A percentile compares a stretch with the other conserved stretches of the same genome.
phyloP scores from a whole-genome alignment of 2,329 filamentous ascomycete species.

The Diplodia seriata region DNA sequence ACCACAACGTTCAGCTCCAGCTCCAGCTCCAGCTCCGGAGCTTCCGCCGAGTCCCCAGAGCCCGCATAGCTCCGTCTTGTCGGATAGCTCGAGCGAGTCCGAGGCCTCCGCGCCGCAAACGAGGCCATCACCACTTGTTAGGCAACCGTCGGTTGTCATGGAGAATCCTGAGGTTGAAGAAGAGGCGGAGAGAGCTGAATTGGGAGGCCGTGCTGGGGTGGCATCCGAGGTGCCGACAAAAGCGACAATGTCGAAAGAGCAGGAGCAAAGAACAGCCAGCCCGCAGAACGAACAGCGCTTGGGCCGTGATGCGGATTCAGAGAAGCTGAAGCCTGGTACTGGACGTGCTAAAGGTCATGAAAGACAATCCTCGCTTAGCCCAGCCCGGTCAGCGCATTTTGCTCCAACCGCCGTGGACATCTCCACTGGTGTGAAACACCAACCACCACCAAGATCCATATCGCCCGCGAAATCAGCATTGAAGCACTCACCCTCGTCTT shows the following conservation, averaged over 20 bases:
- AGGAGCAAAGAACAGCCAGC: neutral
- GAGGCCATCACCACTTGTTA: constrained; percentile 34
- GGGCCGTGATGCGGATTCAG: constrained; percentile 25
- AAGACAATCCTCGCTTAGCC: constrained; percentile 60
- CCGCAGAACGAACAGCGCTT: constrained; percentile 36
- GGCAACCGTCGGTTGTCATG: constrained; percentile 55
- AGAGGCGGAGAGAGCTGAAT: constrained; percentile 34
- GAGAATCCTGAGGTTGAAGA: constrained; percentile 58
- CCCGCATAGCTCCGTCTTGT: constrained; percentile 27
- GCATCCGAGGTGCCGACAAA: constrained; percentile 33
- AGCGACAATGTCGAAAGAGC: constrained; percentile 23
- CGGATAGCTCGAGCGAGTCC: constrained; percentile 18
- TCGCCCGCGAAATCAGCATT: constrained; percentile 80
- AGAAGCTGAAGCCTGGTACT: constrained; percentile 16
- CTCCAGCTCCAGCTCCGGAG: constrained; percentile 1
- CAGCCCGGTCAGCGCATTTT: constrained; percentile 73
- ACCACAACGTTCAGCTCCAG: neutral
- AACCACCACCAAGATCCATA: constrained; percentile 72
- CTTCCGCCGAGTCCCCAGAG: constrained; percentile 29
- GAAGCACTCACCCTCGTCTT: constrained; percentile 67
- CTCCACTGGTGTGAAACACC: constrained; percentile 65
- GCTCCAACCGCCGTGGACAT: constrained; percentile 62
- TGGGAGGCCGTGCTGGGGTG: too few species aligned
- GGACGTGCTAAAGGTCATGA: constrained; percentile 32
- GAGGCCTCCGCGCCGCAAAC: constrained; percentile 1